phyloP scores from a whole-genome alignment of 192 early-diverging fungal species.

The Coemansia guatemalensis region DNA sequence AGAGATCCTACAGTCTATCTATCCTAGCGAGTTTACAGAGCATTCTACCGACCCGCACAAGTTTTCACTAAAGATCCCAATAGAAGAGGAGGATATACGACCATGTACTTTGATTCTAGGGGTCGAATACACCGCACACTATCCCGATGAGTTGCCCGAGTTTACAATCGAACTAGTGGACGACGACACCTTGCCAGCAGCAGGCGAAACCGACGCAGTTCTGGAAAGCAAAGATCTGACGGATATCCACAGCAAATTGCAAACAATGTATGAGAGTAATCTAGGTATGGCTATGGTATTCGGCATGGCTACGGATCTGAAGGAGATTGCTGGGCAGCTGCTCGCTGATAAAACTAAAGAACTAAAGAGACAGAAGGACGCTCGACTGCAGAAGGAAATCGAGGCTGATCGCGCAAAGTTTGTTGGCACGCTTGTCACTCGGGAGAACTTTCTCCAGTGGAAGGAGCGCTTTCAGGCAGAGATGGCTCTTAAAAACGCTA shows the following conservation, averaged over 20 bases:
- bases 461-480: conserved; percentile 76
- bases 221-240: conserved; percentile 41
- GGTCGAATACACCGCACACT: conserved; percentile 69
- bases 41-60: conserved; percentile 50
- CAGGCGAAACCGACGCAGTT: conserved; percentile 49
- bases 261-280: conserved; percentile 59
- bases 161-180: conserved; percentile 59
- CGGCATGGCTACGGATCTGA: conserved; percentile 70
- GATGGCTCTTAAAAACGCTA: conserved; percentile 15
- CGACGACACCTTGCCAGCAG: conserved; percentile 29
- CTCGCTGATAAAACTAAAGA: conserved; percentile 58
- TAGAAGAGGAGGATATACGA: conserved; percentile 66
- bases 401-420: conserved; percentile 75
- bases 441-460: conserved; percentile 77
- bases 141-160: conserved; percentile 69
- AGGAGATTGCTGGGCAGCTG: conserved; percentile 68
- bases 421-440: conserved; percentile 81
- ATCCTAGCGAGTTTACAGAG: conserved; percentile 73
- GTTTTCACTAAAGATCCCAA: conserved; percentile 59
- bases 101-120: conserved; percentile 56
- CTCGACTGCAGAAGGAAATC: conserved; percentile 60
- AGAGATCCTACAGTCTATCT: conserved; percentile 80
- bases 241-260: conserved; percentile 26
- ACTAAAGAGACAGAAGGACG: conserved; percentile 51
- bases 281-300: conserved; percentile 95